Percentiles rank a stretch among this genome's conserved stretches.
Conservation (phyloP, 2,329 filamentous ascomycete species). For the Coniochaeta sp. region DNA sequence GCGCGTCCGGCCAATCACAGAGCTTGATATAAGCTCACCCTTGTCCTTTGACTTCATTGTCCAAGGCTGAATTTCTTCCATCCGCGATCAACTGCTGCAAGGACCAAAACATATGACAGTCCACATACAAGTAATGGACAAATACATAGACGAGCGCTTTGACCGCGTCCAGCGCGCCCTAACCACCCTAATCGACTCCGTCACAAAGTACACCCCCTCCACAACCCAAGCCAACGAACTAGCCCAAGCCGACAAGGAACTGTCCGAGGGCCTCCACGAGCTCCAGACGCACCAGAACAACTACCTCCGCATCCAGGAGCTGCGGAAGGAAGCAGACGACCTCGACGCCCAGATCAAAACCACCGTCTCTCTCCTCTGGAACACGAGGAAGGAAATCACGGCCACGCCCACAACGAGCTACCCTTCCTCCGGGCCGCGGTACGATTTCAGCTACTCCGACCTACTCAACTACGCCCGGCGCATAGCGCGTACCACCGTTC, state of each 20-base stretch:
- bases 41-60: neutral
- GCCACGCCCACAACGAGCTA: constrained; percentile 50
- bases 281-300: constrained; percentile 70
- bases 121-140: constrained; percentile 44
- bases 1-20: constrained; percentile 9
- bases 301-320: constrained; percentile 57
- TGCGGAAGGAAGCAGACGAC: constrained; percentile 57
- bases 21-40: constrained; percentile 4
- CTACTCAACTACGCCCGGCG: constrained; percentile 71
- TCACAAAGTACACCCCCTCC: constrained; percentile 76
- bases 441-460: constrained; percentile 61
- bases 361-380: constrained; percentile 63
- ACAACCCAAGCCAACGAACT: constrained; percentile 61
- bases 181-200: constrained; percentile 66
- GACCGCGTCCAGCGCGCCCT: constrained; percentile 62
- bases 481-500: constrained; percentile 74
- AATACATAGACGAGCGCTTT: constrained; percentile 53
- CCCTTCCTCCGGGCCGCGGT: constrained; percentile 27
- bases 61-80: too few species aligned
- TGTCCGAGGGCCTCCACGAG: constrained; percentile 58
- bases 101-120: neutral
- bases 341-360: constrained; percentile 69
- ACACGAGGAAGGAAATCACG: constrained; percentile 66
- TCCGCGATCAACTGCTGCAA: too few species aligned
- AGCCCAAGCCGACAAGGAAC: constrained; percentile 60